phyloP scores from a whole-genome alignment of 176 grass and related monocot species.

The Paspalum vaginatum region DNA sequence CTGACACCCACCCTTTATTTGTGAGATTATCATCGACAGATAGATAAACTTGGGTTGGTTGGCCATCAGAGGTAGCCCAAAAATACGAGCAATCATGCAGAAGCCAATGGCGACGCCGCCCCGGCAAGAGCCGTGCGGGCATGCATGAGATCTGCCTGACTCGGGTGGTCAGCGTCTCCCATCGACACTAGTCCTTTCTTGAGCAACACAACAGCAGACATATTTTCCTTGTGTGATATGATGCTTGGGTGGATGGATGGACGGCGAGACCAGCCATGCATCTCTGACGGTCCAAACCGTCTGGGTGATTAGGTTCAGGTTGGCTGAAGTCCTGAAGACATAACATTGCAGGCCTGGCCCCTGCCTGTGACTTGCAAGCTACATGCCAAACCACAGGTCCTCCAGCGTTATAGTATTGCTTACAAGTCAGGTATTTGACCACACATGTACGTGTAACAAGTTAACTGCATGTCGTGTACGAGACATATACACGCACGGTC shows the following conservation, averaged over 20 bases:
- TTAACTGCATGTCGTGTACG: conserved; percentile 27
- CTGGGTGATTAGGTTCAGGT: conserved; percentile 10
- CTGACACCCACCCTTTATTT: too few species aligned
- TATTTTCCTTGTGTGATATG: background rate
- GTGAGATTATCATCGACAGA: background rate
- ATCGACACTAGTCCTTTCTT: too few species aligned
- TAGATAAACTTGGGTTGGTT: background rate
- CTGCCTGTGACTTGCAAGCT: conserved; percentile 40
- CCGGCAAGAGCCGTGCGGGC: conserved; percentile 18
- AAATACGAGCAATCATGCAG: background rate
- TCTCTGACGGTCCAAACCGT: background rate
- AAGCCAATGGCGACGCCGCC: conserved; percentile 32
- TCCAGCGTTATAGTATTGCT: background rate
- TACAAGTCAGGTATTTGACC: conserved; percentile 46
- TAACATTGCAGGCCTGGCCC: background rate
- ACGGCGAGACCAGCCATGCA: conserved; percentile 11
- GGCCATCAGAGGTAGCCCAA: conserved; percentile 37
- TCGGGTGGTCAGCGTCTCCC: background rate
- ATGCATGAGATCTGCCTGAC: conserved; percentile 10
- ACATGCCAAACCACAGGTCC: conserved; percentile 31
- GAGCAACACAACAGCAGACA: too few species aligned
- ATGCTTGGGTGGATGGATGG: background rate
- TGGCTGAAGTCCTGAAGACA: background rate
- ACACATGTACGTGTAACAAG: background rate
- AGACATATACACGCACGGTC: background rate